phyloP scores from a whole-genome alignment of 768 basidiomycete species.

The Hemileccinum impolitum region DNA sequence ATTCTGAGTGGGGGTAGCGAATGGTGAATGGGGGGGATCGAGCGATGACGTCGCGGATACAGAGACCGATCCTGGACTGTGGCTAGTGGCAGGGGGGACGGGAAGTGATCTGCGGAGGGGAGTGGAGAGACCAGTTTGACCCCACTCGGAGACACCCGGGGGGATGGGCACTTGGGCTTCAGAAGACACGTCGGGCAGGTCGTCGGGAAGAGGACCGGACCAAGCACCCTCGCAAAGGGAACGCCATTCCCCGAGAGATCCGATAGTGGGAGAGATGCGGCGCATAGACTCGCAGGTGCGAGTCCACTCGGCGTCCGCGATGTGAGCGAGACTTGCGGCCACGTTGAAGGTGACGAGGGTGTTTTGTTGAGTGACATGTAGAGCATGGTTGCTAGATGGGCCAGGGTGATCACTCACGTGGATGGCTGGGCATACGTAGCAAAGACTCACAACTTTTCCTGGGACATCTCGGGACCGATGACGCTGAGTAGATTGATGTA shows the following conservation, averaged over 20 bases:
- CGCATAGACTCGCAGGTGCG: slow-evolving; percentile 71
- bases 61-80: slow-evolving; percentile 14
- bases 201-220: slow-evolving; percentile 42
- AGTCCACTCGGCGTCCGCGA: slow-evolving; percentile 80
- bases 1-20: slow-evolving; percentile 9
- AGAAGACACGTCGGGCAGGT: slow-evolving; percentile 22
- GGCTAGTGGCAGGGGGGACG: slow-evolving; percentile 18
- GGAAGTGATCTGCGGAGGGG: slow-evolving; percentile 21
- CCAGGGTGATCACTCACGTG: not conserved
- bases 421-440: not conserved
- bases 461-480: slow-evolving; percentile 74
- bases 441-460: slow-evolving; percentile 68
- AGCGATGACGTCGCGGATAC: slow-evolving; percentile 4
- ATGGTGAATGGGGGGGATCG: slow-evolving; percentile 27
- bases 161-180: slow-evolving; percentile 1
- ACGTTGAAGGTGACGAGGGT: slow-evolving; percentile 53
- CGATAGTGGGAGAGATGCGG: slow-evolving; percentile 61
- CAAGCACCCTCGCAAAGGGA: slow-evolving; percentile 76
- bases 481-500: slow-evolving; percentile 72
- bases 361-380: slow-evolving; percentile 61
- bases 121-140: slow-evolving; percentile 19
- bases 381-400: slow-evolving; percentile 69
- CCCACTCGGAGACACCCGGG: slow-evolving; percentile 33
- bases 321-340: slow-evolving; percentile 60
- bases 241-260: slow-evolving; percentile 69